Evolutionary conservation across 1,284 basidiomycete genomes (phyloP).

Genomic region (Phellopilus nigrolimitatus): DNA sequence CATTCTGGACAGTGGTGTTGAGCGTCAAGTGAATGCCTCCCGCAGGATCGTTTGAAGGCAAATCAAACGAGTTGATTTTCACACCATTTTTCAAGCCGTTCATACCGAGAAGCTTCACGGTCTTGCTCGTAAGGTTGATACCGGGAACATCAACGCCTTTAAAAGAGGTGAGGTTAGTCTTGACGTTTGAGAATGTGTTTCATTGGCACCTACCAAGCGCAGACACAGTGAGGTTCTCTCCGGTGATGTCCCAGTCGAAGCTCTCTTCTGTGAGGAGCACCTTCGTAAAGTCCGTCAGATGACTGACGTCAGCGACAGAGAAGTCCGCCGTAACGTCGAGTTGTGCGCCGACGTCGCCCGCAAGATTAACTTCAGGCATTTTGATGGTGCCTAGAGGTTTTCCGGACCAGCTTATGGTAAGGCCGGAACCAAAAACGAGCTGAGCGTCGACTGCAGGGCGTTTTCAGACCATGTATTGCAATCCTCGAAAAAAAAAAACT

Average conservation of each 20-base stretch:
- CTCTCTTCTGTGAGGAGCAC: conserved; percentile 59
- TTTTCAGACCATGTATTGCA: conserved; percentile 15
- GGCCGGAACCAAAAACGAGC: conserved; percentile 62
- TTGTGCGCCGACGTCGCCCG: conserved; percentile 59
- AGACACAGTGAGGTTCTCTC: conserved; percentile 58
- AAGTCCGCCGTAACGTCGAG: conserved; percentile 57
- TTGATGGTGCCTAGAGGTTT: conserved; percentile 56
- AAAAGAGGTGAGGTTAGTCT: conserved; percentile 10
- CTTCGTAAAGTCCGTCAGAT: conserved; percentile 66
- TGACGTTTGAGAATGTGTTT: conserved; percentile 3
- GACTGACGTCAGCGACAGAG: conserved; percentile 53
- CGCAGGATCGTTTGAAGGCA: conserved; percentile 67
- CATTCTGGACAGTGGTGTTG: conserved; percentile 58
- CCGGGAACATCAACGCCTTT: conserved; percentile 54
- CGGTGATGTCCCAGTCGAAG: conserved; percentile 72
- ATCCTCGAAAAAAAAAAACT: conserved; percentile 25
- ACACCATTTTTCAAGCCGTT: conserved; percentile 66
- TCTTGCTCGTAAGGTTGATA: conserved; percentile 52
- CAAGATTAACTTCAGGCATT: conserved; percentile 55
- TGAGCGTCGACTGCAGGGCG: conserved; percentile 55
- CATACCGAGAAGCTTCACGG: conserved; percentile 68
- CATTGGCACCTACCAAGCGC: conserved; percentile 43
- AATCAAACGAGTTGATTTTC: conserved; percentile 63
- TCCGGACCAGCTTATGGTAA: conserved; percentile 61
- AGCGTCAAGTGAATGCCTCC: conserved; percentile 74